Conservation (phyloP, 305 asterid genomes). For the Fraxinus sp. region DNA sequence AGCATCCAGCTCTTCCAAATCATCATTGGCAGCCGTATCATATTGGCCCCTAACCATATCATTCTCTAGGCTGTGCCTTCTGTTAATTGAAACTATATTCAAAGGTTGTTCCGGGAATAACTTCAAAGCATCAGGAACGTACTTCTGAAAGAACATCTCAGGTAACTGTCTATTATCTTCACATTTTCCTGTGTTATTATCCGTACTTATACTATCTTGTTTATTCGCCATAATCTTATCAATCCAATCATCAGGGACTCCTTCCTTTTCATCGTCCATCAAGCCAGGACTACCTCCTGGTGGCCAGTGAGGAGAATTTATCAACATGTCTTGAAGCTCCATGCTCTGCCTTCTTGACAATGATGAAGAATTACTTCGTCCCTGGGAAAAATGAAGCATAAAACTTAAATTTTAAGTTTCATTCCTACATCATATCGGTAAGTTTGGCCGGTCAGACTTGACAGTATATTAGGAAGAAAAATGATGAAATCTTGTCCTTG, state of each 20-base stretch:
- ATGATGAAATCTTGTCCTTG: neutral
- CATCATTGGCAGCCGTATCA: slow-evolving; percentile 37
- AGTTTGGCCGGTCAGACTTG: neutral
- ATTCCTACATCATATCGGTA: neutral
- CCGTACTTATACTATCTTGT: slow-evolving; percentile 32
- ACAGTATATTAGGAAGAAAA: neutral
- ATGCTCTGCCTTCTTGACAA: slow-evolving; percentile 58
- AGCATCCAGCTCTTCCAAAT: slow-evolving; percentile 54
- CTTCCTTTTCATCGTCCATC: slow-evolving; percentile 46
- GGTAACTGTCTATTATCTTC: slow-evolving; percentile 34
- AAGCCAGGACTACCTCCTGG: slow-evolving; percentile 34
- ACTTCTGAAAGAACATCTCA: slow-evolving; percentile 39
- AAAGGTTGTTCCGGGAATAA: slow-evolving; percentile 38
- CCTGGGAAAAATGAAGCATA: slow-evolving; percentile 32
- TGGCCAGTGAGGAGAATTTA: slow-evolving; percentile 50
- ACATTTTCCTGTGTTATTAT: slow-evolving; percentile 27
- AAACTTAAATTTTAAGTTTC: neutral
- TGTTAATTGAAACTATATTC: slow-evolving; percentile 23
- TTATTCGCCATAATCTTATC: slow-evolving; percentile 58
- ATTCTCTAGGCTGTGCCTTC: slow-evolving; percentile 43
- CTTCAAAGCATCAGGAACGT: slow-evolving; percentile 31
- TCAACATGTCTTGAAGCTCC: slow-evolving; percentile 51
- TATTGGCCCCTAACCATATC: slow-evolving; percentile 32
- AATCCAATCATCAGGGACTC: slow-evolving; percentile 49
- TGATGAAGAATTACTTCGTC: slow-evolving; percentile 36